Evolutionary conservation across 768 basidiomycete species (phyloP).

Genomic region (Pisolithus tinctorius): DNA sequence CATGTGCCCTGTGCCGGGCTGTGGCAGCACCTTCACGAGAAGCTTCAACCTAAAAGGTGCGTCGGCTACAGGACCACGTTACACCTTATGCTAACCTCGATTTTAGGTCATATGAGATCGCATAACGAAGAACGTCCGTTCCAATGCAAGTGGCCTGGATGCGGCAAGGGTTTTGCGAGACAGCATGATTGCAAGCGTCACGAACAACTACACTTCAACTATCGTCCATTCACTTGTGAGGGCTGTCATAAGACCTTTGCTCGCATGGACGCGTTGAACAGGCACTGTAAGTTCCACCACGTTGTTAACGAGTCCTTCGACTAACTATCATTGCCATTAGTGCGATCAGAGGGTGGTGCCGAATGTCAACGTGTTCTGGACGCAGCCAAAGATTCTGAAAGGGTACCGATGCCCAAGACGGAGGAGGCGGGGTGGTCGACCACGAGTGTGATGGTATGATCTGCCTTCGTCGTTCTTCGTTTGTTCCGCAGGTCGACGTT

Average conservation of each 20-base stretch:
- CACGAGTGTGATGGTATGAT: conserved; percentile 26
- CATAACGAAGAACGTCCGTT: conserved; percentile 95
- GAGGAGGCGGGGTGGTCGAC: conserved; percentile 28
- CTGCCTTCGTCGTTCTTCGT: conserved; percentile 4
- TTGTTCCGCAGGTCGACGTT: conserved; percentile 12
- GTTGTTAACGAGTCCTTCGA: not conserved
- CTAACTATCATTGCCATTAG: conserved; percentile 28
- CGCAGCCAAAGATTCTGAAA: conserved; percentile 23
- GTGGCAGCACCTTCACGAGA: conserved; percentile 84
- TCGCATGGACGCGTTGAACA: conserved; percentile 88
- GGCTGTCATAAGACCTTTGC: conserved; percentile 93
- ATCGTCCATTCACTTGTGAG: conserved; percentile 87
- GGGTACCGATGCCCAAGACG: conserved; percentile 20
- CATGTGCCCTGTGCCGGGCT: conserved; percentile 73
- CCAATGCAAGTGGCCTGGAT: conserved; percentile 92
- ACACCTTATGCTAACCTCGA: conserved; percentile 8
- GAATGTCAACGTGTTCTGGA: conserved; percentile 53
- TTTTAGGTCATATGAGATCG: conserved; percentile 81
- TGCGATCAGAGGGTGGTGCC: conserved; percentile 76
- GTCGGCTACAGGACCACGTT: conserved; percentile 14
- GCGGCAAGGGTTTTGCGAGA: conserved; percentile 87
- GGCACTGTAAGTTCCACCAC: conserved; percentile 65
- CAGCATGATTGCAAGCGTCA: conserved; percentile 98
- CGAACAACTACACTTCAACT: conserved; percentile 89
- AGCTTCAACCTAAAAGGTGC: conserved; percentile 90